Percentiles rank a stretch among this genome's conserved stretches.
phyloP scores from a whole-genome alignment of 139 green algal genomes.

The Mesostigma viride region DNA sequence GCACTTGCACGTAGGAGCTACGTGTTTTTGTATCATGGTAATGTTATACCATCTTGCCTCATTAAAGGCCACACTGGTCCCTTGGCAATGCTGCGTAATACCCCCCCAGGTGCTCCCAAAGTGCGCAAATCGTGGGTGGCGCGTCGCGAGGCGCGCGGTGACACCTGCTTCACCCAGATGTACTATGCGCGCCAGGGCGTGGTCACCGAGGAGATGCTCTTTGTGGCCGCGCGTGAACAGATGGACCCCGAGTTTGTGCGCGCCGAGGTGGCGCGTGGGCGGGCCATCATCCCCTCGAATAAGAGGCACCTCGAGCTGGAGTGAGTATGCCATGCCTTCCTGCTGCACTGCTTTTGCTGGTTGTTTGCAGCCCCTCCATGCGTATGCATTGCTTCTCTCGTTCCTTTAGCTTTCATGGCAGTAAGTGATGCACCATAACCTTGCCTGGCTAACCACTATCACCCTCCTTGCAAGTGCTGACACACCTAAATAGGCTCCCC shows the following conservation, averaged over 20 bases:
- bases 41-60: background rate
- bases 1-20: too few species aligned
- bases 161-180: slow-evolving; percentile 54
- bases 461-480: too few species aligned
- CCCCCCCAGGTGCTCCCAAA: slow-evolving; percentile 54
- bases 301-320: slow-evolving; percentile 87
- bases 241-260: slow-evolving; percentile 84
- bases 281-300: slow-evolving; percentile 95
- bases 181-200: slow-evolving; percentile 68
- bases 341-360: background rate
- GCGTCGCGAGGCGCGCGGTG: slow-evolving; percentile 42
- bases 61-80: background rate
- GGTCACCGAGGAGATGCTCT: slow-evolving; percentile 92
- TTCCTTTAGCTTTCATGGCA: too few species aligned
- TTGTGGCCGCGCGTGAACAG: slow-evolving; percentile 64
- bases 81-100: background rate
- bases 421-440: too few species aligned
- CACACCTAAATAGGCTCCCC: too few species aligned
- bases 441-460: too few species aligned
- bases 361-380: too few species aligned
- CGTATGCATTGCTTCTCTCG: too few species aligned
- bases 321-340: too few species aligned
- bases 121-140: slow-evolving; percentile 62
- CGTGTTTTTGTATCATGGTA: too few species aligned
- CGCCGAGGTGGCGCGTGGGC: slow-evolving; percentile 78